A percentile compares a stretch with the other conserved stretches of the same genome.
Evolutionary conservation across 2,329 filamentous ascomycete species (phyloP).

Genomic region (Annulohypoxylon truncatum): DNA sequence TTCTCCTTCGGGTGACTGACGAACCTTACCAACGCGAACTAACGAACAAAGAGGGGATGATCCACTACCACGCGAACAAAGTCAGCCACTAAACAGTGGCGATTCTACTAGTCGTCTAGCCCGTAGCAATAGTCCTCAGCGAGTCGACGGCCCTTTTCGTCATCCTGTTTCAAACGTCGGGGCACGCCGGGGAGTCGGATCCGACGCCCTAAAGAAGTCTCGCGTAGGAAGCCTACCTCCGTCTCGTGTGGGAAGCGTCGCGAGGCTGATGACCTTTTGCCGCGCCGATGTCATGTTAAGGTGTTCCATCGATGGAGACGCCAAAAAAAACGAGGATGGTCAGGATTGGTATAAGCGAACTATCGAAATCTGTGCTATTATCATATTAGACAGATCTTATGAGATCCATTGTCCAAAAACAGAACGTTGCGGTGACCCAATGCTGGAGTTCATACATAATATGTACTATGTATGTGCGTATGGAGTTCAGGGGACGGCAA

Average conservation of each 20-base stretch:
- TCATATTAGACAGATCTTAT: constrained; percentile 21
- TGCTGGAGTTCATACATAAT: constrained; percentile 1
- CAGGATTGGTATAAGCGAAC: constrained; percentile 25
- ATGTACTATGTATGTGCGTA: not conserved
- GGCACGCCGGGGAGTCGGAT: constrained; percentile 35
- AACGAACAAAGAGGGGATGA: constrained; percentile 27
- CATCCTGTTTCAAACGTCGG: constrained; percentile 34
- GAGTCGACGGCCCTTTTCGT: constrained; percentile 34
- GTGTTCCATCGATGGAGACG: not conserved
- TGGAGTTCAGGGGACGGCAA: constrained; percentile 15
- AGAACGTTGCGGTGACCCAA: constrained; percentile 8
- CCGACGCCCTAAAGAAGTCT: constrained; percentile 8
- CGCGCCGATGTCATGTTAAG: not conserved
- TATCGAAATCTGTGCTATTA: constrained; percentile 13
- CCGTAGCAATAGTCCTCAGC: constrained; percentile 19
- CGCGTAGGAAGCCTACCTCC: not conserved
- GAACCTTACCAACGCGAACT: constrained; percentile 32
- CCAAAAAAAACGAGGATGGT: constrained; percentile 1
- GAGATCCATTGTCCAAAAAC: constrained; percentile 23
- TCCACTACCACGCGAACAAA: constrained; percentile 38
- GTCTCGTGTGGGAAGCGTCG: not conserved
- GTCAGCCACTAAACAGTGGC: constrained; percentile 26
- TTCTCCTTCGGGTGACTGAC: constrained; percentile 26
- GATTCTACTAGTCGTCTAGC: constrained; percentile 30
- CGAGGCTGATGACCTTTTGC: constrained; percentile 34